phyloP scores from a whole-genome alignment of 768 basidiomycete genomes.

The Kondoa subrosea region DNA sequence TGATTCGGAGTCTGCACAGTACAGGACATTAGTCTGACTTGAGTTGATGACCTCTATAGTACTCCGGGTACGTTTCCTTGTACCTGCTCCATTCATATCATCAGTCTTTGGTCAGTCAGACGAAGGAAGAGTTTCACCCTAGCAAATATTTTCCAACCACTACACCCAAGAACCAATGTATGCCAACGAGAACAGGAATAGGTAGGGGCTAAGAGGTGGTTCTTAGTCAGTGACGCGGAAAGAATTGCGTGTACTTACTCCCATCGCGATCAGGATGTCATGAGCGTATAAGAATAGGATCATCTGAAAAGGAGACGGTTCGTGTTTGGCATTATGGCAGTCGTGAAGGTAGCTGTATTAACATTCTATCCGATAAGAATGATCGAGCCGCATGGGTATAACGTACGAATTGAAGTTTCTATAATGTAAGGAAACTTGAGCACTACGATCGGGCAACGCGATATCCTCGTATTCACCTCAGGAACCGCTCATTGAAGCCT shows the following conservation, averaged over 20 bases:
- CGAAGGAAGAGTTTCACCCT: too few species aligned
- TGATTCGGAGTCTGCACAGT: not conserved
- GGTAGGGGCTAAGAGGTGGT: too few species aligned
- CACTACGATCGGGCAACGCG: not conserved
- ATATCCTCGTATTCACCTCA: too few species aligned
- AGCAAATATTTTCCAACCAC: not conserved
- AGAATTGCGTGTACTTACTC: too few species aligned
- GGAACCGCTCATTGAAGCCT: not conserved
- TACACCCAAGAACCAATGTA: not conserved
- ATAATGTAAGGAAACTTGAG: not conserved
- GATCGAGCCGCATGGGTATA: not conserved
- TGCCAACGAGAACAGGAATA: not conserved
- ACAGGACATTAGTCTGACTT: not conserved
- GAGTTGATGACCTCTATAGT: not conserved
- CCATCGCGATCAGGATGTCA: not conserved
- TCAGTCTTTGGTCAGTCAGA: not conserved
- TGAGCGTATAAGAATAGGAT: not conserved
- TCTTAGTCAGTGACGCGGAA: too few species aligned
- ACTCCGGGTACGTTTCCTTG: not conserved
- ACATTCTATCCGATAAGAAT: not conserved
- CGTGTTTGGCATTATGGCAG: not conserved
- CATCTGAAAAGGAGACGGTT: not conserved
- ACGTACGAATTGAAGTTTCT: not conserved
- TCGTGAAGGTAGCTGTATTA: not conserved
- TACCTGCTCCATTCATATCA: not conserved